phyloP scores from a whole-genome alignment of 306 rosid genomes.

The Medicago lupulina region DNA sequence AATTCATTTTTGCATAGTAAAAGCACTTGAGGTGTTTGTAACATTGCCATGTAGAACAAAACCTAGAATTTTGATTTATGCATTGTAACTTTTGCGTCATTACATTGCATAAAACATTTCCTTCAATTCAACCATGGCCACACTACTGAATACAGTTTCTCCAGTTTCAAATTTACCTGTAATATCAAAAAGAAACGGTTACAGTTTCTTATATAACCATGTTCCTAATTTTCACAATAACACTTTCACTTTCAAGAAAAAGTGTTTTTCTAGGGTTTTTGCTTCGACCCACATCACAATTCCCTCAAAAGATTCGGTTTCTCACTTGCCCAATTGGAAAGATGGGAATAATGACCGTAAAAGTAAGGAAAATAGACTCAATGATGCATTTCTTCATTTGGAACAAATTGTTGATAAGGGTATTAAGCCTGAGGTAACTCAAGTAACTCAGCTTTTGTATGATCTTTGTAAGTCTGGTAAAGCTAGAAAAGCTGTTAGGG shows the following conservation, averaged over 20 bases:
- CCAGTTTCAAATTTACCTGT: slow-evolving; percentile 51
- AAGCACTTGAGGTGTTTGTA: slow-evolving; percentile 4
- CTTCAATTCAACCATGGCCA: slow-evolving; percentile 55
- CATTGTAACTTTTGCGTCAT: slow-evolving; percentile 35
- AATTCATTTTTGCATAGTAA: slow-evolving; percentile 7
- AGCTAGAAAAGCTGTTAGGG: slow-evolving; percentile 66
- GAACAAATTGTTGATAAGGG: slow-evolving; percentile 73
- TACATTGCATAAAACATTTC: not conserved
- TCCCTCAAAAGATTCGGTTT: slow-evolving; percentile 69
- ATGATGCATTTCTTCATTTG: slow-evolving; percentile 72
- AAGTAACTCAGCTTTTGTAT: slow-evolving; percentile 81
- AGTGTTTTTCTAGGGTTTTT: slow-evolving; percentile 71
- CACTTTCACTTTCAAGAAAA: slow-evolving; percentile 52
- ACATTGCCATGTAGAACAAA: slow-evolving; percentile 24
- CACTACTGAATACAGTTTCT: slow-evolving; percentile 60
- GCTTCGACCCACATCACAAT: slow-evolving; percentile 63
- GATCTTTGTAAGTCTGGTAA: slow-evolving; percentile 79
- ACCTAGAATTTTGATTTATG: slow-evolving; percentile 22
- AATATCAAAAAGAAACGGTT: slow-evolving; percentile 53
- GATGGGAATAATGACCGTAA: slow-evolving; percentile 56
- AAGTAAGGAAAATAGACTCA: slow-evolving; percentile 59
- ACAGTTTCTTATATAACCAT: slow-evolving; percentile 55
- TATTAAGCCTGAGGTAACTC: slow-evolving; percentile 74
- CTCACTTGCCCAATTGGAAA: slow-evolving; percentile 77
- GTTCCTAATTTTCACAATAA: slow-evolving; percentile 48